A percentile compares a stretch with the other conserved stretches of the same genome.
These are phyloP conservation scores for Beta vulgaris DNA, from an alignment of 148 eudicot genomes.

Conservation along the genomic window DNA sequence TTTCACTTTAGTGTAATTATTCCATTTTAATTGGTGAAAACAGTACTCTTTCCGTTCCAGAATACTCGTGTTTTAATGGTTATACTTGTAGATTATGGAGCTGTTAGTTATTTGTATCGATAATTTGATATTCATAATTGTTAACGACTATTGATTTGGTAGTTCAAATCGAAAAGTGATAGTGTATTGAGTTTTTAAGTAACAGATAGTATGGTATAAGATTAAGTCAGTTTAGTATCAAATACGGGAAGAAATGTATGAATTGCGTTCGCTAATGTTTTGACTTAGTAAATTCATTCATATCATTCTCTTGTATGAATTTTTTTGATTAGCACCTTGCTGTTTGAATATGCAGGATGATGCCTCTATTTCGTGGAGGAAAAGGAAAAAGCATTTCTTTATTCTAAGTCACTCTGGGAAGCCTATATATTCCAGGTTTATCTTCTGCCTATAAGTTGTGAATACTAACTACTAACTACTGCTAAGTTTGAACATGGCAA, in stretches of 20 bases:
- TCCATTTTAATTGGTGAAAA: no score
- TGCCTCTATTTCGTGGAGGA: slow-evolving; percentile 89
- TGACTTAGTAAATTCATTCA: background rate
- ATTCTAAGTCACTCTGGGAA: slow-evolving; percentile 90
- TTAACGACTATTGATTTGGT: no score
- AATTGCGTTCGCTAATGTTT: background rate
- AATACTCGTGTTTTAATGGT: no score
- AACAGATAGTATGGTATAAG: no score
- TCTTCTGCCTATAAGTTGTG: background rate
- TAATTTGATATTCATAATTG: no score
- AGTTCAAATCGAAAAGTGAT: no score
- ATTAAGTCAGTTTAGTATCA: background rate
- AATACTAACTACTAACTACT: background rate
- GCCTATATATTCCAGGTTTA: slow-evolving; percentile 94
- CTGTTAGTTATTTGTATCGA: no score
- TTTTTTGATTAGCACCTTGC: slow-evolving; percentile 10
- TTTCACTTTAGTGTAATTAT: no score
- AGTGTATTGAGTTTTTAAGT: no score
- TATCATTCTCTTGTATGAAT: background rate
- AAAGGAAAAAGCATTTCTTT: slow-evolving; percentile 84
- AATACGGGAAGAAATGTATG: background rate
- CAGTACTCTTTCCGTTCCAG: no score
- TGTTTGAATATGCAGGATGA: slow-evolving; percentile 68
- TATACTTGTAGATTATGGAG: no score
- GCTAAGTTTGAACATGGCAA: background rate